phyloP scores from a whole-genome alignment of 768 basidiomycete genomes.

The Auricularia auricula-judae region DNA sequence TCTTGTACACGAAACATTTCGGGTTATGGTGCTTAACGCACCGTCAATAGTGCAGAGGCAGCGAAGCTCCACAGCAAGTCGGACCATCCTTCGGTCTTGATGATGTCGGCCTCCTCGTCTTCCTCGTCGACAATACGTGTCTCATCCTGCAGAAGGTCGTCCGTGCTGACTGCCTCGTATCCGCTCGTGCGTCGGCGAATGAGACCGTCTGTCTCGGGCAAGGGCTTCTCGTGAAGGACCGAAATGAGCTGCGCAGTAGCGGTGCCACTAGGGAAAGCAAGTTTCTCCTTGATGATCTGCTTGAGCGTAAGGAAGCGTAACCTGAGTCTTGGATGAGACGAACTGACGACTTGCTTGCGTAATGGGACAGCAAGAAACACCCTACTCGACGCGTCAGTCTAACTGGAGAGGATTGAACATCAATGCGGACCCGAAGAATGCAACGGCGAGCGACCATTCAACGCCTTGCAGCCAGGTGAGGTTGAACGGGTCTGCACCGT shows the following conservation, averaged over 20 bases:
- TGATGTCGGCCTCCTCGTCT: slow-evolving; percentile 29
- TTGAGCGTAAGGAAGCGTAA: background rate
- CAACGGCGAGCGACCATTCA: slow-evolving; percentile 82
- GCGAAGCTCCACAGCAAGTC: slow-evolving; percentile 70
- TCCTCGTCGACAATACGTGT: slow-evolving; percentile 24
- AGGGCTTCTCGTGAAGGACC: slow-evolving; percentile 70
- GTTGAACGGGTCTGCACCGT: slow-evolving; percentile 66
- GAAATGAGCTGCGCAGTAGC: slow-evolving; percentile 93
- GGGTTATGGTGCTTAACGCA: slow-evolving; percentile 22
- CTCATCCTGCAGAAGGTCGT: slow-evolving; percentile 1
- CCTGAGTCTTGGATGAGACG: background rate
- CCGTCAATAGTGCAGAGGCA: slow-evolving; percentile 66
- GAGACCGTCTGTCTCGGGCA: slow-evolving; percentile 37
- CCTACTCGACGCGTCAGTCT: slow-evolving; percentile 24
- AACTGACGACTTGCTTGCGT: slow-evolving; percentile 80
- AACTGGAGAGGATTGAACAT: background rate
- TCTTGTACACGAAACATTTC: too few species aligned
- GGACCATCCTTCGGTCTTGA: slow-evolving; percentile 64
- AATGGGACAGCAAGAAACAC: slow-evolving; percentile 96
- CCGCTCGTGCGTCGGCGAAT: slow-evolving; percentile 40
- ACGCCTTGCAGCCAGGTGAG: slow-evolving; percentile 66
- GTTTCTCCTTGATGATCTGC: slow-evolving; percentile 87
- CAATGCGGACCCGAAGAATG: slow-evolving; percentile 72
- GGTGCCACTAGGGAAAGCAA: slow-evolving; percentile 90
- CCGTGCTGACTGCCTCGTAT: slow-evolving; percentile 30